Conservation (phyloP, 2,329 filamentous ascomycete genomes). For the Sporothrix humicola region DNA sequence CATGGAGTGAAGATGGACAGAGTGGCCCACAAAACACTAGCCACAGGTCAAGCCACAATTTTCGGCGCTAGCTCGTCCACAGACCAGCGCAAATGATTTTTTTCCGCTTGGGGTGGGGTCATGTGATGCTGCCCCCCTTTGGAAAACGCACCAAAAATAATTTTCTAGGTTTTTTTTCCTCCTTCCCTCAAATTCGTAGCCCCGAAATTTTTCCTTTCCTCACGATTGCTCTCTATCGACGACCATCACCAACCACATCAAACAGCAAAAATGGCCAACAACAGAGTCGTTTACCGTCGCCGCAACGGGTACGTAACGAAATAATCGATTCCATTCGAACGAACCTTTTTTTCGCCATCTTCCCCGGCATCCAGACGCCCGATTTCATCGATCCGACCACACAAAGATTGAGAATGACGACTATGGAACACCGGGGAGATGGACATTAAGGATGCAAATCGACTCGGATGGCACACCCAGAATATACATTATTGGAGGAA, state of each 20-base stretch:
- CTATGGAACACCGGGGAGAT: neutral
- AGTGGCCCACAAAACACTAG: neutral
- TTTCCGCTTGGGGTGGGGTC: slow-evolving; percentile 26
- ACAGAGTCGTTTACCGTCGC: slow-evolving; percentile 72
- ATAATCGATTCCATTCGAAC: neutral
- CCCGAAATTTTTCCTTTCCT: slow-evolving; percentile 31
- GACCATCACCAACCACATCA: slow-evolving; percentile 42
- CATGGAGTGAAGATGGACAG: no score
- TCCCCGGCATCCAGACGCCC: neutral
- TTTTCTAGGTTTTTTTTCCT: slow-evolving; percentile 35
- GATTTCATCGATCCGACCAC: neutral
- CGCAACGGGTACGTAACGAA: slow-evolving; percentile 73
- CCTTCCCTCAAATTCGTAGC: slow-evolving; percentile 25
- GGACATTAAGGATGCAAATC: no score
- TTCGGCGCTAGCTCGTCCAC: slow-evolving; percentile 4
- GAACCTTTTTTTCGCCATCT: neutral
- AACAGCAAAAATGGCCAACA: slow-evolving; percentile 63
- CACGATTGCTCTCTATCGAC: slow-evolving; percentile 27
- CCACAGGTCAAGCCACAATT: slow-evolving; percentile 15
- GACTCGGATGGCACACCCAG: no score
- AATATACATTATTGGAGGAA: slow-evolving; percentile 1
- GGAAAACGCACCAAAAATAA: slow-evolving; percentile 38
- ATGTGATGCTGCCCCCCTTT: slow-evolving; percentile 35
- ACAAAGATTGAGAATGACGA: neutral
- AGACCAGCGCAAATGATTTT: slow-evolving; percentile 13